Conservation (phyloP, 768 basidiomycete genomes). For the Vishniacozyma victoriae region DNA sequence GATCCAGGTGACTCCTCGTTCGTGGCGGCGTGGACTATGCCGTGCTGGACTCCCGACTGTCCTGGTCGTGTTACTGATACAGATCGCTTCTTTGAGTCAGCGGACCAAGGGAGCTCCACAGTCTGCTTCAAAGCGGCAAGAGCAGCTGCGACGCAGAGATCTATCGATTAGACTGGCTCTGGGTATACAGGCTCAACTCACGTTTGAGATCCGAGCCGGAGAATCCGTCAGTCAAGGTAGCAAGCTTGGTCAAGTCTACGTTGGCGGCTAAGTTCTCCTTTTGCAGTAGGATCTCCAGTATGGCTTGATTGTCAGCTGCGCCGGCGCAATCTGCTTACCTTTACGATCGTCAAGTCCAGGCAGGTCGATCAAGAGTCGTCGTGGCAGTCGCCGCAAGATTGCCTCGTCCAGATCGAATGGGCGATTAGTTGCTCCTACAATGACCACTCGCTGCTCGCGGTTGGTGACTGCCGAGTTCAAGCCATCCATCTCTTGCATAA, state of each 20-base stretch:
- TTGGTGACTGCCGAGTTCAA: slow-evolving; percentile 59
- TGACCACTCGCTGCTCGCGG: slow-evolving; percentile 71
- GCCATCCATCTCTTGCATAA: slow-evolving; percentile 79
- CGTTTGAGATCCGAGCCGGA: slow-evolving; percentile 94
- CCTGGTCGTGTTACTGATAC: slow-evolving; percentile 14
- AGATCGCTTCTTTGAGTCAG: too few species aligned
- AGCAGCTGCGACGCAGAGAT: slow-evolving; percentile 87
- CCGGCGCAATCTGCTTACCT: slow-evolving; percentile 53
- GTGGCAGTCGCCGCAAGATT: slow-evolving; percentile 77
- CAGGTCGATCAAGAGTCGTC: slow-evolving; percentile 79
- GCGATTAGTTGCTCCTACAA: slow-evolving; percentile 90
- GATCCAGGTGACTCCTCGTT: background rate
- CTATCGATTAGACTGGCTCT: slow-evolving; percentile 48
- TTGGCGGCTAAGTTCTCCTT: slow-evolving; percentile 59
- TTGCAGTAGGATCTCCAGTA: slow-evolving; percentile 77
- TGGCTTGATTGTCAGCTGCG: slow-evolving; percentile 54
- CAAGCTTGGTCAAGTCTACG: slow-evolving; percentile 34
- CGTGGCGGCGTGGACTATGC: background rate
- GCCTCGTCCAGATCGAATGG: slow-evolving; percentile 58
- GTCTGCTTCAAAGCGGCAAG: slow-evolving; percentile 84
- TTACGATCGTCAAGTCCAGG: slow-evolving; percentile 78
- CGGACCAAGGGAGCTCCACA: slow-evolving; percentile 69
- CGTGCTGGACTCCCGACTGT: background rate
- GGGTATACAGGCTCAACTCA: slow-evolving; percentile 48
- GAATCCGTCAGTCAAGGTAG: slow-evolving; percentile 54